Conservation (phyloP, 208 protist genomes). For the Trypanosoma scelopori region DNA sequence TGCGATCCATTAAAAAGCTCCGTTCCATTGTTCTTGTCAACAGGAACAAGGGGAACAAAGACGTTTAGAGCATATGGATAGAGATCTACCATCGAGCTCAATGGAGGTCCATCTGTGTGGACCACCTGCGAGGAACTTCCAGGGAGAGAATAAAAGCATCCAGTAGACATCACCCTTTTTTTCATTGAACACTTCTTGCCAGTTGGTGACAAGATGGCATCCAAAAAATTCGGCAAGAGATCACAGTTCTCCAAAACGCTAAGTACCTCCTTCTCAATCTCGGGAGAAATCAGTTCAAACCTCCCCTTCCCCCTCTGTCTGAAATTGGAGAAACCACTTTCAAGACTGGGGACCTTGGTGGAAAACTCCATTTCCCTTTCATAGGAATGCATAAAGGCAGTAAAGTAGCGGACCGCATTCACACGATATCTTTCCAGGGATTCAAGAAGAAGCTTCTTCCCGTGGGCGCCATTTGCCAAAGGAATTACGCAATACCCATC, state of each 20-base stretch:
- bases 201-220: constrained; percentile 28
- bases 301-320: constrained; percentile 53
- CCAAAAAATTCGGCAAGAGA: constrained; percentile 35
- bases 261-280: constrained; percentile 45
- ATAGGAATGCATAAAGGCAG: constrained; percentile 40
- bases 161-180: constrained; percentile 55
- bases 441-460: constrained; percentile 16
- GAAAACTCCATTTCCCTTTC: constrained; percentile 36
- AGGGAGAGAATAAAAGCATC: constrained; percentile 63
- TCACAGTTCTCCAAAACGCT: constrained; percentile 38
- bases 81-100: constrained; percentile 47
- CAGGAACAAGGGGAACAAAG: constrained; percentile 60
- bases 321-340: constrained; percentile 67
- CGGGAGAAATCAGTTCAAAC: constrained; percentile 58
- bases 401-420: constrained; percentile 39
- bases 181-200: not conserved
- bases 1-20: constrained; percentile 58
- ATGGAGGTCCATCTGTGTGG: constrained; percentile 58
- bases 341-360: constrained; percentile 32
- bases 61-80: constrained; percentile 73
- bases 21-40: constrained; percentile 59
- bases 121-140: constrained; percentile 49
- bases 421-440: constrained; percentile 32
- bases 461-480: constrained; percentile 13
- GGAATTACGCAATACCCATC: constrained; percentile 59